Conservation (phyloP, 176 grass and related monocot genomes). For the Oryza rufipogon region DNA sequence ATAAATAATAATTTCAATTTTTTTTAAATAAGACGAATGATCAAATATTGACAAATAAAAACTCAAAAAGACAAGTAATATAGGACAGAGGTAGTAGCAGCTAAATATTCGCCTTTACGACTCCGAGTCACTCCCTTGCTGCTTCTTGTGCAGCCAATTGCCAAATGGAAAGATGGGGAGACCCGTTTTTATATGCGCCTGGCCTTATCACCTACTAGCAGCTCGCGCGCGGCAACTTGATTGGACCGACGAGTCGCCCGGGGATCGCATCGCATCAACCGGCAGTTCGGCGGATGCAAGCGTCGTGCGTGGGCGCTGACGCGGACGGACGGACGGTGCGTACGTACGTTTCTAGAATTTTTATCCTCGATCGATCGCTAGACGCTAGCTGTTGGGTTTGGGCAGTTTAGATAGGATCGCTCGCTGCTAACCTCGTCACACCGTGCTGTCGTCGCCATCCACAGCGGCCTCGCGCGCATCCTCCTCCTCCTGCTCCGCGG, state of each 20-base stretch:
- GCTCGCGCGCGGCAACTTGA: not conserved
- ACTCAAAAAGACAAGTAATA: too few species aligned
- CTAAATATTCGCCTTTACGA: too few species aligned
- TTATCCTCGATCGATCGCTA: not conserved
- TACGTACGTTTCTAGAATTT: conserved; percentile 7
- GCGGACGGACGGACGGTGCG: not conserved
- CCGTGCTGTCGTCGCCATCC: conserved; percentile 40
- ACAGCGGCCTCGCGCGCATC: not conserved
- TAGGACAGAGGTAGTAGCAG: not conserved
- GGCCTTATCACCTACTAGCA: not conserved
- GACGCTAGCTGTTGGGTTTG: too few species aligned
- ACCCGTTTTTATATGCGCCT: not conserved
- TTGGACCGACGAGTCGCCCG: not conserved
- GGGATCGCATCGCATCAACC: not conserved
- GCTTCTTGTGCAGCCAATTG: too few species aligned
- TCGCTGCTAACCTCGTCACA: not conserved
- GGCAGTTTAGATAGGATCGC: not conserved
- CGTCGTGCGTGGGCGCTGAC: conserved; percentile 27
- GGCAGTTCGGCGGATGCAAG: not conserved
- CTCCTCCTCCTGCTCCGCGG: too few species aligned
- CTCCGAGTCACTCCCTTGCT: too few species aligned
- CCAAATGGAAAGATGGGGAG: too few species aligned
- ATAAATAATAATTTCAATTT: too few species aligned
- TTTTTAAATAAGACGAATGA: too few species aligned
- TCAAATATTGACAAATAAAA: too few species aligned